phyloP scores from a whole-genome alignment of 202 grass and related monocot species.

The Schoenoplectus triqueter region DNA sequence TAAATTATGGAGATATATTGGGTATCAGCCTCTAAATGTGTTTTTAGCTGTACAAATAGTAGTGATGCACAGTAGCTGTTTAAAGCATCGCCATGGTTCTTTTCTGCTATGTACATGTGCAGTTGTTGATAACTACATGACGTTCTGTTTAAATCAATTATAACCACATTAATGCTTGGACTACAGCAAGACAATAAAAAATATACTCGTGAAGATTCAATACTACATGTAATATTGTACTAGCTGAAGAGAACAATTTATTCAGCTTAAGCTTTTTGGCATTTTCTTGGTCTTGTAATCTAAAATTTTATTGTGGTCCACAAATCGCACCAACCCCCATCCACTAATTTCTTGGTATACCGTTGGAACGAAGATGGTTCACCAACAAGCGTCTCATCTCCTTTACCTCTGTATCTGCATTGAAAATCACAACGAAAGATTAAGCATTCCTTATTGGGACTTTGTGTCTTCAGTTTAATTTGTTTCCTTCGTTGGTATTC shows the following conservation, averaged over 20 bases:
- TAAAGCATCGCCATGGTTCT: neutral
- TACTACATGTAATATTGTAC: neutral
- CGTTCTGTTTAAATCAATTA: neutral
- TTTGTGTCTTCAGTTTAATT: neutral
- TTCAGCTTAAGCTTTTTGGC: neutral
- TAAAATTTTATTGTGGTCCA: neutral
- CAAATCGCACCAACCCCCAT: neutral
- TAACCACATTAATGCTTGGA: neutral
- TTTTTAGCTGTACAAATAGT: conserved; percentile 9
- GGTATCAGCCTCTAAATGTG: neutral
- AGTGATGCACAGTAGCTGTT: neutral
- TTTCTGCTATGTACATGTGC: neutral
- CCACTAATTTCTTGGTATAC: neutral
- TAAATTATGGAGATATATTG: neutral
- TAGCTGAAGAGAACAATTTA: neutral
- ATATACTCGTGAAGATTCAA: neutral
- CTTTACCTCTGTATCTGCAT: no score
- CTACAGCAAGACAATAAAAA: neutral
- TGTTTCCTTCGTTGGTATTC: neutral
- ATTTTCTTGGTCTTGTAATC: neutral
- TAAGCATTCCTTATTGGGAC: neutral
- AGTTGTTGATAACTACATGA: no score
- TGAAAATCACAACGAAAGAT: neutral
- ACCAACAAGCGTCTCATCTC: no score
- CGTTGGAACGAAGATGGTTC: no score